phyloP scores from a whole-genome alignment of 1,284 basidiomycete species.

The Boletellus deceptivus region DNA sequence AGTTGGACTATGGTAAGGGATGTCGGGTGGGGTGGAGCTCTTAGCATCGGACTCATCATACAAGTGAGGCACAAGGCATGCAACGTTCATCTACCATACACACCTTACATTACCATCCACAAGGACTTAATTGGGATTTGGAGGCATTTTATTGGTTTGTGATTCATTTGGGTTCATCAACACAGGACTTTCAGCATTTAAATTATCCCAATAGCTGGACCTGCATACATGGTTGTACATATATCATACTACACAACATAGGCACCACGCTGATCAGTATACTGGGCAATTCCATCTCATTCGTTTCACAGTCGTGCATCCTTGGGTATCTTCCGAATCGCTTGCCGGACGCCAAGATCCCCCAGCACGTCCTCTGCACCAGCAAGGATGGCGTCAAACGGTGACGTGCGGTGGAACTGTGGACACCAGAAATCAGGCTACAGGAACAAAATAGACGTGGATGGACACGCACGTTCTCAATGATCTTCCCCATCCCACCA shows the following conservation, averaged over 20 bases:
- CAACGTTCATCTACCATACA: slow-evolving; percentile 12
- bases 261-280: background rate
- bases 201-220: too few relatives aligned
- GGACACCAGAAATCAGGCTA: background rate
- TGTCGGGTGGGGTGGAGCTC: background rate
- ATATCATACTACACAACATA: background rate
- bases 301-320: slow-evolving; percentile 43
- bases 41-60: background rate
- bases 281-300: background rate
- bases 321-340: slow-evolving; percentile 63
- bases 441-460: too few relatives aligned
- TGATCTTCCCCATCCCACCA: slow-evolving; percentile 64
- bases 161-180: too few relatives aligned
- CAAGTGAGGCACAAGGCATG: background rate
- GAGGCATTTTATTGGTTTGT: background rate
- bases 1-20: slow-evolving; percentile 16
- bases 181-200: too few relatives aligned
- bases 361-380: slow-evolving; percentile 66
- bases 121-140: background rate
- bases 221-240: slow-evolving; percentile 8
- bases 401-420: slow-evolving; percentile 40
- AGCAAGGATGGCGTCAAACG: slow-evolving; percentile 49
- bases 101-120: slow-evolving; percentile 5
- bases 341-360: slow-evolving; percentile 66
- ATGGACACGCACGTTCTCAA: slow-evolving; percentile 52